Base-by-base conservation (phyloP, 2,329 filamentous ascomycete species). In the Scedosporium boydii region DNA sequence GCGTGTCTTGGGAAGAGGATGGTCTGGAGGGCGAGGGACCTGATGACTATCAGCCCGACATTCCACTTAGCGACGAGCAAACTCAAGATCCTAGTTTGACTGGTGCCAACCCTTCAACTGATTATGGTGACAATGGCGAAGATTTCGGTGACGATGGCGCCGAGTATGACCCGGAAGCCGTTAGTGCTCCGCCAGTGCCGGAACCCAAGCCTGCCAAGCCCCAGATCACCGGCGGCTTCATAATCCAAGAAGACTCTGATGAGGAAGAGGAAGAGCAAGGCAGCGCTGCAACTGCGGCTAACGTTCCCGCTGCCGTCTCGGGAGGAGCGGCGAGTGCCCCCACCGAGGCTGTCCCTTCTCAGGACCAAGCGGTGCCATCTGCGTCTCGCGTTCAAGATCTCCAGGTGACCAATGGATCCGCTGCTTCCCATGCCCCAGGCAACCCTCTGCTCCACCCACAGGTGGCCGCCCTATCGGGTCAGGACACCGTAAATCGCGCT, bases 131-230 rank as follows among this genome's bases (percentile, higher is more conserved):
- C 70, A 69, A 72, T 67, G 75, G 74, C 70, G 74, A 76, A 69
- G 76, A 78, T 73, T 78, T 75, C 67, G 74, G 73, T 68, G 82
- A 82, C 67, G 82, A 83, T 71, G 79, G 77, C 64, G 80, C 75
- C 67, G 82, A 84, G 68, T 85, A 85, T 76, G 82, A 84, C 66
- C 82, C 82, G 63, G 82, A 83, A 69, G 83, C 82, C 62, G 76
- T 84, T 69, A 75, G 76, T 61, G 76, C 72, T 63, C 74, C 67
- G 57, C 60, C 68, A 53, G 67, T 69, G 57, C 68, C 70, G 44
- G 65, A 70, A 38, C 68, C 63, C 41, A 65, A 64, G 64, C 42
- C 70, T 4, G 67, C 74, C 64, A 88, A 87, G 73, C 85, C 81
- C 41, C 84, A 84, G 72, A 83, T 79, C 64, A 79, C 81, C 26